Evolutionary conservation across 1,284 basidiomycete genomes (phyloP), one percentile per base, ranked within the genome.

Genomic region (Tilletia caries): DNA sequence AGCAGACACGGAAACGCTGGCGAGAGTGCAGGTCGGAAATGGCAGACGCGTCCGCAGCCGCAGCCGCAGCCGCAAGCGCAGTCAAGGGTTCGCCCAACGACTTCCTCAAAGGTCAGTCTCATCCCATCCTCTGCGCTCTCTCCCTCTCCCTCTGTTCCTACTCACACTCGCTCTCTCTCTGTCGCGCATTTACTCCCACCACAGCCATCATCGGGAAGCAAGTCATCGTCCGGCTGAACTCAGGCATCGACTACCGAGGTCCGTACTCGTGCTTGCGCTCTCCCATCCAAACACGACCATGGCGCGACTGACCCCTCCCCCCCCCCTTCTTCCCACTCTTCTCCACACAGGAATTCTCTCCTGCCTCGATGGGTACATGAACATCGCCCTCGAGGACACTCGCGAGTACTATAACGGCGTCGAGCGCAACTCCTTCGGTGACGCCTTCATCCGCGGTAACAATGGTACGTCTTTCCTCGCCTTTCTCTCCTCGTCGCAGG

Each of bases 201-300:
- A 88, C 86, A 84, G 91, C 90, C 66, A 94, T 98, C 33, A 95
- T 98, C 32, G 95, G 95, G 34, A 96, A 97, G 84, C 88, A 88
- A 67, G 95, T 98, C 69, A 91, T 95, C 73, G 96, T 98, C 52
- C 88, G 95, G 69, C 87, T 98, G 69, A 93, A 92, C n/a, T 93
- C 91, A 50, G 96, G 96, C 1, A 91, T 98, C 15, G 95, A 98
- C 84, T 98, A 99, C 85, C 88, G 90, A 75, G 95, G 95, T 93
- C 74, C 68, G 89, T 84, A 12, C 3, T 20, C n/a, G 43, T 44
- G 12, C 43, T 10, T n/a, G 13, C 32, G n/a, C 18, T 27, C 32
- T 66, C 43, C 27, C 34, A 32, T n/a, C 37, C 44, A 50, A 50
- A 15, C 32, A 18, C 18, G 2, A 25, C 41, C 18, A 62, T 65